A percentile compares a stretch with the other conserved stretches of the same genome.
Evolutionary conservation across 2,329 filamentous ascomycete species (phyloP).

Genomic region (Penicillium digitatum): DNA sequence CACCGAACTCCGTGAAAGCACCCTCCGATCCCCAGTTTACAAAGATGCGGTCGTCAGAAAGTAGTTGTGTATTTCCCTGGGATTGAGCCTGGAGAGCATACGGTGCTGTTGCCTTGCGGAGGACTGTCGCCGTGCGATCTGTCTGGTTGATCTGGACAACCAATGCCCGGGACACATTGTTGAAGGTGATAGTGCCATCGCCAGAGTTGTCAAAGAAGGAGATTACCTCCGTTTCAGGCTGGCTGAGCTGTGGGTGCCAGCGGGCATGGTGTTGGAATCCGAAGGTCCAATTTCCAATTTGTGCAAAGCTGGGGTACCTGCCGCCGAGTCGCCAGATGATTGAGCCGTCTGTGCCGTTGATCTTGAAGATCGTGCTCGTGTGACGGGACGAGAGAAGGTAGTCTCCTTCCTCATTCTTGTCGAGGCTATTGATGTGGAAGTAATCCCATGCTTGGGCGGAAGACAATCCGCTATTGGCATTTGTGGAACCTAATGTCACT

Average conservation of each 20-base stretch:
- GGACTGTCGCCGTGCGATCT: not conserved
- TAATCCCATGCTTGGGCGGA: constrained; percentile 28
- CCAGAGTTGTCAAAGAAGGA: constrained; percentile 32
- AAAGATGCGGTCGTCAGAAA: constrained; percentile 26
- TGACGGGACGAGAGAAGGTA: constrained; percentile 30
- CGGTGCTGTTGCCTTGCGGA: constrained; percentile 11
- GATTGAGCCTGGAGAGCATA: constrained; percentile 19
- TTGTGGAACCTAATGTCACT: not conserved
- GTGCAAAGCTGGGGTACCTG: constrained; percentile 12
- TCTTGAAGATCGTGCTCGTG: constrained; percentile 27
- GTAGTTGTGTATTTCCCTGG: constrained; percentile 29
- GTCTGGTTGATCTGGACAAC: constrained; percentile 14
- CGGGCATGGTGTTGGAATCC: constrained; percentile 26
- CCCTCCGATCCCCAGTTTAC: constrained; percentile 30
- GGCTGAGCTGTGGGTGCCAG: not conserved
- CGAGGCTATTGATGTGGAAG: constrained; percentile 27
- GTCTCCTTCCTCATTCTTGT: constrained; percentile 21
- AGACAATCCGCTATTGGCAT: constrained; percentile 16
- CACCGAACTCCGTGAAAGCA: constrained; percentile 20
- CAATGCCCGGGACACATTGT: constrained; percentile 22
- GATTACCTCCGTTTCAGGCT: constrained; percentile 9
- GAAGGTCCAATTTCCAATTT: constrained; percentile 39
- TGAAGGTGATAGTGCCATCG: constrained; percentile 24
- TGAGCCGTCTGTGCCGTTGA: constrained; percentile 25
- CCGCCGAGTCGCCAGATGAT: constrained; percentile 30